These are phyloP conservation scores for Cardiospermum halicacabum DNA, from an alignment of 345 rosid genomes.

Conservation along the genomic window DNA sequence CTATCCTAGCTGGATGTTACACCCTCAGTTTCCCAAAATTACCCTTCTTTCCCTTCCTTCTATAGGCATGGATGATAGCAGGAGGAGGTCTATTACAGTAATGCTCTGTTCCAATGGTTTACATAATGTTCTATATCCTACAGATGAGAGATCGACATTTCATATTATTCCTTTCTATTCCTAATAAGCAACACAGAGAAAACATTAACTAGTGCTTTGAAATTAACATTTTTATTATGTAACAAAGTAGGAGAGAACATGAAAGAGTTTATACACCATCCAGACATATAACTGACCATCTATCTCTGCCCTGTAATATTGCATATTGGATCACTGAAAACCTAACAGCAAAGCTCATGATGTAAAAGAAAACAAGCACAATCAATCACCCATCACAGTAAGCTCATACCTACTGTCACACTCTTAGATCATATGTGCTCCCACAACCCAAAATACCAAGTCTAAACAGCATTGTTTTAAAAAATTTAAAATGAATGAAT, in stretches of 20 bases:
- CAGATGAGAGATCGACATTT: not conserved
- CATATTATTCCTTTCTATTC: not conserved
- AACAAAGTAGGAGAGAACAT: not conserved
- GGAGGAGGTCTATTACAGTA: too few relatives aligned
- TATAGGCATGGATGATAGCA: too few relatives aligned
- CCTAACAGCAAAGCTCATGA: not conserved
- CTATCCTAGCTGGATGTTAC: too few relatives aligned
- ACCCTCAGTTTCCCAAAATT: too few relatives aligned
- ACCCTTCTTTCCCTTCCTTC: too few relatives aligned
- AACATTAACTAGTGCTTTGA: not conserved
- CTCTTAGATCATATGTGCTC: not conserved
- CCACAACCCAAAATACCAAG: not conserved
- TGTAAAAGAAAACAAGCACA: not conserved
- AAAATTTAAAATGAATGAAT: too few relatives aligned
- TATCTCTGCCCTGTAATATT: not conserved
- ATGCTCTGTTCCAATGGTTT: not conserved
- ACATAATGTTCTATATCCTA: not conserved
- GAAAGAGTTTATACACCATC: not conserved
- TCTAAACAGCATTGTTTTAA: not conserved
- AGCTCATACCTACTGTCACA: not conserved
- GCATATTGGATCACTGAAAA: not conserved
- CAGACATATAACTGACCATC: not conserved
- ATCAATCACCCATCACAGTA: not conserved
- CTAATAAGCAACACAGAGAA: not conserved
- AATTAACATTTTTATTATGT: too few relatives aligned